phyloP scores from a whole-genome alignment of 352 stramenopile genomes.

The Globisporangium emineosum region DNA sequence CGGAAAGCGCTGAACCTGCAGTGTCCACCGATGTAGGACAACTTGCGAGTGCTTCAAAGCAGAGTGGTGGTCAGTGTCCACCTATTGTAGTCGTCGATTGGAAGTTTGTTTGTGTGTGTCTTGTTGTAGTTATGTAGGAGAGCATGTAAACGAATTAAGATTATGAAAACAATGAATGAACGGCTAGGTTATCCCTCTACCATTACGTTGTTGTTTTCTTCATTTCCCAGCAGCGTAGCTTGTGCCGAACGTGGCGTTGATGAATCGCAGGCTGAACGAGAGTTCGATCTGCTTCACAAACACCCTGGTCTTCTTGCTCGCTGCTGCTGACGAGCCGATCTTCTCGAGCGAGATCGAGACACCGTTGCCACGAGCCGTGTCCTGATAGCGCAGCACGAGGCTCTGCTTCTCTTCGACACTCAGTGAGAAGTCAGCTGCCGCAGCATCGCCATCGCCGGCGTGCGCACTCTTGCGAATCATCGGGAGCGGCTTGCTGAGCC shows the following conservation, averaged over 20 bases:
- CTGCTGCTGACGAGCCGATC: background rate
- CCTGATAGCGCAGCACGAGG: conserved; percentile 24
- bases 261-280: conserved; percentile 37
- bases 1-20: conserved; percentile 55
- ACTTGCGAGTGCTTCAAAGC: background rate
- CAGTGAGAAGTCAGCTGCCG: conserved; percentile 23
- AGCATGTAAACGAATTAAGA: background rate
- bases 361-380: conserved; percentile 28
- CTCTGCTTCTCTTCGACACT: conserved; percentile 18
- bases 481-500: conserved; percentile 32
- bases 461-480: conserved; percentile 8
- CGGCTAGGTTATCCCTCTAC: background rate
- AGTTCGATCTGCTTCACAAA: conserved; percentile 43
- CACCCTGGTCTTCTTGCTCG: conserved; percentile 13
- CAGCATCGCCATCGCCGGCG: background rate
- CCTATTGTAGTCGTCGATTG: background rate
- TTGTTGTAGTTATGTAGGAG: background rate
- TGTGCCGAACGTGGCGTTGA: conserved; percentile 51
- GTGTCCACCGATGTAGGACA: conserved; percentile 20
- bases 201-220: background rate
- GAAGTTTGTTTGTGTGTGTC: background rate
- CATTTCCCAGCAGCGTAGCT: conserved; percentile 26
- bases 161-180: background rate
- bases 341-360: conserved; percentile 24
- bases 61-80: background rate